Conservation (phyloP, 2,329 filamentous ascomycete genomes). For the Teratosphaeria gauchensis region DNA sequence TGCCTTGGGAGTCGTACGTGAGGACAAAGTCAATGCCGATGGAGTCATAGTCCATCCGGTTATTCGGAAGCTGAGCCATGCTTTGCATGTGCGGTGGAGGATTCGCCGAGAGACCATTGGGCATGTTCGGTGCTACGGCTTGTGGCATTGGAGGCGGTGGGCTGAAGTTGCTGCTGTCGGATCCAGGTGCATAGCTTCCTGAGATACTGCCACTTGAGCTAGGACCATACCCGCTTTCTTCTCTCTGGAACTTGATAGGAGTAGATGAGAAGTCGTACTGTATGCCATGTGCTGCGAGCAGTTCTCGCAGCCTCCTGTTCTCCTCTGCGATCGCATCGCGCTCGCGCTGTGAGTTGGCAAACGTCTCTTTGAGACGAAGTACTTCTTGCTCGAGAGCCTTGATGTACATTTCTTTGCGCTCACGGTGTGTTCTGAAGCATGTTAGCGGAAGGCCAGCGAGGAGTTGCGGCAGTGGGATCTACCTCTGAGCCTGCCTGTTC, state of each 20-base stretch:
- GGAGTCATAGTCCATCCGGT: slow-evolving; percentile 63
- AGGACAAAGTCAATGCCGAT: slow-evolving; percentile 83
- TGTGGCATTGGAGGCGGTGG: slow-evolving; percentile 28
- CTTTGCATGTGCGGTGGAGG: slow-evolving; percentile 10
- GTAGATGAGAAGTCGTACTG: slow-evolving; percentile 39
- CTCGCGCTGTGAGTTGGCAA: slow-evolving; percentile 61
- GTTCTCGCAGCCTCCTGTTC: slow-evolving; percentile 62
- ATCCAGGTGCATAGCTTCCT: slow-evolving; percentile 48
- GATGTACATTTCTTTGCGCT: slow-evolving; percentile 93
- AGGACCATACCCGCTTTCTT: slow-evolving; percentile 31
- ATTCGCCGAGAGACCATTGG: slow-evolving; percentile 6
- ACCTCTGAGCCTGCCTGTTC: slow-evolving; percentile 93
- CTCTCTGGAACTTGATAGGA: slow-evolving; percentile 27
- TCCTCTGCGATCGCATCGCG: slow-evolving; percentile 68
- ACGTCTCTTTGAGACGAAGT: slow-evolving; percentile 77
- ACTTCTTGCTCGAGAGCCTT: slow-evolving; percentile 89
- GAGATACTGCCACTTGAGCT: slow-evolving; percentile 49
- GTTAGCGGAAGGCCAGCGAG: slow-evolving; percentile 3
- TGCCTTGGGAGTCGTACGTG: slow-evolving; percentile 56
- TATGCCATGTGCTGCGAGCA: slow-evolving; percentile 51
- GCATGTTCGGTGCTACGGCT: background rate
- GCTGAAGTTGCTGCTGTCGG: slow-evolving; percentile 38
- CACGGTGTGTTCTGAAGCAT: slow-evolving; percentile 71
- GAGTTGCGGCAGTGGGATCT: slow-evolving; percentile 19
- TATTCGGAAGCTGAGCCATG: slow-evolving; percentile 23